These are phyloP conservation scores for Mycocalia duriaeana DNA, from an alignment of 1,284 basidiomycete species.

Conservation along the genomic window DNA sequence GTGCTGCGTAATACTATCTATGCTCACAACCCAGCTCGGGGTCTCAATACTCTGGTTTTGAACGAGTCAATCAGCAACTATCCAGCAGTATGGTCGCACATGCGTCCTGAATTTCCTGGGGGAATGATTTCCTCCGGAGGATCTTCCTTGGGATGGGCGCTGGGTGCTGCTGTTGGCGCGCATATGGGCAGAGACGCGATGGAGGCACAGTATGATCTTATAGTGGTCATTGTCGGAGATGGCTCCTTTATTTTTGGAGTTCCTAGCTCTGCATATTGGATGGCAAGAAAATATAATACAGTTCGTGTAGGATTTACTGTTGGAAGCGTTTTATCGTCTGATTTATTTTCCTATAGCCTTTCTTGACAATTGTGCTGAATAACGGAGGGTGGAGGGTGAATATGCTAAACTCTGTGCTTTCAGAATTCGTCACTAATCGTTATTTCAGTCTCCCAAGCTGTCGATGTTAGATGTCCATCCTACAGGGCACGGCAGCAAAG, in stretches of 20 bases:
- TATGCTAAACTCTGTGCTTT: slow-evolving; percentile 1
- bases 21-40: slow-evolving; percentile 29
- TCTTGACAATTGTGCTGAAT: slow-evolving; percentile 65
- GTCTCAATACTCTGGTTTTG: slow-evolving; percentile 42
- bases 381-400: slow-evolving; percentile 66
- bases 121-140: slow-evolving; percentile 51
- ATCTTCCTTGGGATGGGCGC: slow-evolving; percentile 59
- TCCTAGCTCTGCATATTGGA: slow-evolving; percentile 65
- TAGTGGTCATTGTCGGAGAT: slow-evolving; percentile 60
- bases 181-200: slow-evolving; percentile 37
- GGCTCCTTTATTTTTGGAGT: slow-evolving; percentile 65
- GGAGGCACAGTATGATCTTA: slow-evolving; percentile 39
- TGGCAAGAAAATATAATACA: slow-evolving; percentile 61
- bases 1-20: slow-evolving; percentile 41
- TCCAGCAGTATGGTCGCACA: slow-evolving; percentile 47
- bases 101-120: slow-evolving; percentile 48
- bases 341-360: slow-evolving; percentile 41
- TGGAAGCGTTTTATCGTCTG: neutral
- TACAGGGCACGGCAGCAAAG: slow-evolving; percentile 44
- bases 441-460: slow-evolving; percentile 48
- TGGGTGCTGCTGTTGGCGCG: slow-evolving; percentile 61
- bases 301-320: slow-evolving; percentile 36
- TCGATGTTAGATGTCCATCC: slow-evolving; percentile 67
- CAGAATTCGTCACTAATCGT: neutral
- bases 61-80: slow-evolving; percentile 65